A percentile compares a stretch with the other conserved stretches of the same genome.
Evolutionary conservation across 352 stramenopile genomes (phyloP).

Genomic region (Blastocystis sp.): DNA sequence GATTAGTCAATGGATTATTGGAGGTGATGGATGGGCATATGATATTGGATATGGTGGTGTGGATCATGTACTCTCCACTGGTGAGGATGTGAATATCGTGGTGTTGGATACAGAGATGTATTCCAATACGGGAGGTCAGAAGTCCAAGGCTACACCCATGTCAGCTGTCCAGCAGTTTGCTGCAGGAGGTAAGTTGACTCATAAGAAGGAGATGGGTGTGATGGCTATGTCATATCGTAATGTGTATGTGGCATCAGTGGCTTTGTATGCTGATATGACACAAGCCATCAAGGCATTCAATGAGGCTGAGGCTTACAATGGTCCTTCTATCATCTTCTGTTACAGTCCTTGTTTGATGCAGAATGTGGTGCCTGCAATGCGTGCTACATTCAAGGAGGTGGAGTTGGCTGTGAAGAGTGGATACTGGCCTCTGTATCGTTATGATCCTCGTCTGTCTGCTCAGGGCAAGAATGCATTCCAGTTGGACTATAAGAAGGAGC

Average conservation of each 20-base stretch:
- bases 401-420: slow-evolving; percentile 76
- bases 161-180: slow-evolving; percentile 69
- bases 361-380: slow-evolving; percentile 65
- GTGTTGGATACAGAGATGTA: slow-evolving; percentile 72
- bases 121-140: slow-evolving; percentile 69
- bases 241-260: slow-evolving; percentile 81
- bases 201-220: slow-evolving; percentile 80
- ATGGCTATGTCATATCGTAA: slow-evolving; percentile 86
- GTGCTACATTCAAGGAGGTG: slow-evolving; percentile 78
- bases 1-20: slow-evolving; percentile 71
- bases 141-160: slow-evolving; percentile 69
- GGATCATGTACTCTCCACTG: slow-evolving; percentile 69
- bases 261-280: slow-evolving; percentile 66
- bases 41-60: slow-evolving; percentile 69
- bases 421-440: too few relatives aligned
- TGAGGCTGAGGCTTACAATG: slow-evolving; percentile 79
- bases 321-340: slow-evolving; percentile 79
- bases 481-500: slow-evolving; percentile 77
- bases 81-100: slow-evolving; percentile 71
- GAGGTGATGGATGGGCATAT: slow-evolving; percentile 71
- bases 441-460: slow-evolving; percentile 70
- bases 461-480: slow-evolving; percentile 77
- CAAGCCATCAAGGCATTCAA: slow-evolving; percentile 81
- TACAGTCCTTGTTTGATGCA: slow-evolving; percentile 77
- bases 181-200: slow-evolving; percentile 69